Evolutionary conservation across 2,329 filamentous ascomycete genomes (phyloP), one percentile per base, ranked within the genome.

Genomic region (Neofusicoccum umdonicola): DNA sequence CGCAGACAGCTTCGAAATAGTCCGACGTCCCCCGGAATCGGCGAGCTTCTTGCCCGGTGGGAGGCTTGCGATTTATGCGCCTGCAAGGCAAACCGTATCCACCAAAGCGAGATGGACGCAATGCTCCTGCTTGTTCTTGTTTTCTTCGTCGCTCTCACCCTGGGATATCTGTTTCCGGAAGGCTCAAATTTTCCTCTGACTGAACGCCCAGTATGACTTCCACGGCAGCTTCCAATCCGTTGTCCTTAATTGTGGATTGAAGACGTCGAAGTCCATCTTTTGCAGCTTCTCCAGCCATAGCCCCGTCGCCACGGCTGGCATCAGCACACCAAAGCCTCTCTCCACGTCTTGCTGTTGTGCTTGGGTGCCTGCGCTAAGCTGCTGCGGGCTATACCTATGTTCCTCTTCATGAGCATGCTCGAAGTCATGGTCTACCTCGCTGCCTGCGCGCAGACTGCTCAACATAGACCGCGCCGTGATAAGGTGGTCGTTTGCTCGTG

Each of bases 401-500:
- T 90, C 91, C 58, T 88, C 88, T 73, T 97, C 92, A 35, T 88
- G 86, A 66, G 90, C 85, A 73, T 97, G 91, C 78, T 98, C 94
- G 75, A 94, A 97, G 4, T 91, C 92, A 74, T 97, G 94, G 0
- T 90, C 92, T 0, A 91, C 86, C 56, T 87, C 88, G 69, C 90
- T 80, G 1, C 93, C 92, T 3, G 87, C 88, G 62, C 87, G 87
- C 19, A 97, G 80, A 71, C 91, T 92, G 72, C 88, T 89, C 66
- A 98, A 78, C 93, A 99, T 97, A 75, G 97, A 92, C 66, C 93
- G 84, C 1, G 91, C 94, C 0, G 94, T 98, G 69, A 97, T 96
- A 39, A 99, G 82, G 77, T 99, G 95, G 75, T 99, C 95, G 73
- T 96, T 96, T 6, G 95, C 95, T 42, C 94, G 87, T 0, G 95